Conservation (phyloP, 768 basidiomycete species). For the Serendipita sp. region DNA sequence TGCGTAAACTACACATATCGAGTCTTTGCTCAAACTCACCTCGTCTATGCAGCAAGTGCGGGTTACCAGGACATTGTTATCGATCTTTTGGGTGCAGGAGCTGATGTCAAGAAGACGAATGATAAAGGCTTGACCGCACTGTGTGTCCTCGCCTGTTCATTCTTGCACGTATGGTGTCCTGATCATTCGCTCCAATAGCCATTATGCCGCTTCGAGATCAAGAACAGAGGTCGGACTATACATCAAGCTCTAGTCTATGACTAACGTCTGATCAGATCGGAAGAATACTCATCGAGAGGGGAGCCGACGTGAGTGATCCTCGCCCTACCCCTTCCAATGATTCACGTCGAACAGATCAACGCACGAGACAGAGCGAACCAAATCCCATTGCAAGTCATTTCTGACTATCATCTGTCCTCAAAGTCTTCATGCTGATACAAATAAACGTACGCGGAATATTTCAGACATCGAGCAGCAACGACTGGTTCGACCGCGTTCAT, state of each 20-base stretch:
- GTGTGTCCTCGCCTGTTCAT: constrained; percentile 32
- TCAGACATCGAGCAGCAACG: constrained; percentile 87
- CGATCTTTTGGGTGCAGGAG: constrained; percentile 68
- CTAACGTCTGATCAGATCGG: constrained; percentile 48
- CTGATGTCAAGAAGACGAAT: constrained; percentile 65
- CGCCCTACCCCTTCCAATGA: too few species aligned
- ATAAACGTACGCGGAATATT: too few species aligned
- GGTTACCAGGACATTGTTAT: constrained; percentile 60
- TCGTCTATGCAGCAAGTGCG: constrained; percentile 47
- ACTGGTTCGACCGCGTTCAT: constrained; percentile 88
- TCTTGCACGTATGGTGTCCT: background rate
- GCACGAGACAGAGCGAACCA: constrained; percentile 89
- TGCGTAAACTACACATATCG: constrained; percentile 18
- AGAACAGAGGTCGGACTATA: constrained; percentile 46
- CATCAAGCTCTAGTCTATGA: background rate
- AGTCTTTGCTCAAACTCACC: constrained; percentile 6
- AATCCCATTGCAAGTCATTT: constrained; percentile 53
- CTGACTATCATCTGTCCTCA: too few species aligned
- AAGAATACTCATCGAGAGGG: constrained; percentile 64
- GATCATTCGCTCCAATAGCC: constrained; percentile 30
- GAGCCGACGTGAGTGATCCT: constrained; percentile 53
- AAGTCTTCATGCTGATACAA: too few species aligned
- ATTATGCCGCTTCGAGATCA: constrained; percentile 88
- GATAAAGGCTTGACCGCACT: constrained; percentile 72
- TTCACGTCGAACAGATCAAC: constrained; percentile 30